phyloP scores from a whole-genome alignment of 176 grass and related monocot species.

The Carex pumila region DNA sequence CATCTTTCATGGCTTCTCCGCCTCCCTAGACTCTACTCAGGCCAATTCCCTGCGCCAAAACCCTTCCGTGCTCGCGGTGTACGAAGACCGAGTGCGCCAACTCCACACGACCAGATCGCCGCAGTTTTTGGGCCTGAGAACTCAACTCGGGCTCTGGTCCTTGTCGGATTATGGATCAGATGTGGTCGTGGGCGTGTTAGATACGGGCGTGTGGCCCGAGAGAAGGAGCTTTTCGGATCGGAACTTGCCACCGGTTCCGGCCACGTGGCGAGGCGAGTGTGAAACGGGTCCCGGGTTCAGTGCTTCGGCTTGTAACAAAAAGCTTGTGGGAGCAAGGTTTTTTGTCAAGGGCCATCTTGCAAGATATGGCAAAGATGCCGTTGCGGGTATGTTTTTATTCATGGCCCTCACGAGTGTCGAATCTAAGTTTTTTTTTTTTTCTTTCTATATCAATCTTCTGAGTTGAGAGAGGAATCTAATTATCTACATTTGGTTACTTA shows the following conservation, averaged over 20 bases:
- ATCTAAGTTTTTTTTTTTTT: neutral
- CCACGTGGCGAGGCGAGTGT: slow-evolving; percentile 83
- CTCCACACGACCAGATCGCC: slow-evolving; percentile 86
- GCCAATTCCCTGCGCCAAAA: slow-evolving; percentile 48
- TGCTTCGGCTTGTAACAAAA: slow-evolving; percentile 57
- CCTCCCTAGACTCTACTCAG: slow-evolving; percentile 33
- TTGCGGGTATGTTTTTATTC: slow-evolving; percentile 17
- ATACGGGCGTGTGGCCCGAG: slow-evolving; percentile 92
- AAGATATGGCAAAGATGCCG: slow-evolving; percentile 32
- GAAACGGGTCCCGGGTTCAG: slow-evolving; percentile 47
- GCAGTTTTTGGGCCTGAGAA: slow-evolving; percentile 86
- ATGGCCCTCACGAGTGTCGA: neutral
- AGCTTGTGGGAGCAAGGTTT: slow-evolving; percentile 81
- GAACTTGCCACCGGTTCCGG: slow-evolving; percentile 58
- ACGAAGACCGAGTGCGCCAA: slow-evolving; percentile 63
- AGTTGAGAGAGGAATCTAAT: neutral
- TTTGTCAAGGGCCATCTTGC: slow-evolving; percentile 69
- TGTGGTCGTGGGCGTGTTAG: slow-evolving; percentile 73
- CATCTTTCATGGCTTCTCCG: slow-evolving; percentile 87
- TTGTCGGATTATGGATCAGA: slow-evolving; percentile 86
- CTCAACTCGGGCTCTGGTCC: slow-evolving; percentile 84
- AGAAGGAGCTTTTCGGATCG: slow-evolving; percentile 75
- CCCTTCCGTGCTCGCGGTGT: slow-evolving; percentile 70
- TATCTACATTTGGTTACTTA: neutral
- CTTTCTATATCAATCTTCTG: neutral